Base-by-base conservation (phyloP, 345 rosid species). In the Eutrema japonicum region DNA sequence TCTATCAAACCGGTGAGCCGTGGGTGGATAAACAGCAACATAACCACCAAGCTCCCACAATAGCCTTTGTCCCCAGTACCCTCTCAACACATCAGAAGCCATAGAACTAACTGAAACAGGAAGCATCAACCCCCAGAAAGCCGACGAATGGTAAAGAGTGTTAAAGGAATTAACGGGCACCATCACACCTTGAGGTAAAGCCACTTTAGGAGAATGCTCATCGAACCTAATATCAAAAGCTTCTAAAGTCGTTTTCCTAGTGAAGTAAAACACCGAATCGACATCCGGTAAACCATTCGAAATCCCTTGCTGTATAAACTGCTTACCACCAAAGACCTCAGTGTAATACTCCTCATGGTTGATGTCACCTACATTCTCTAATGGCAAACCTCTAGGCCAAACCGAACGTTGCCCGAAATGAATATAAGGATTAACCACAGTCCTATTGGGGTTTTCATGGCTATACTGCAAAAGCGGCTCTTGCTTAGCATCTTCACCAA, bases 301-400 rank as follows among this genome's bases (percentile, higher is more conserved):
- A 68, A 92, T 79, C 62, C 99, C 99, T 81, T 92, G 99, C 71
- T 96, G 99, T 46, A 96, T 92, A 79, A 82, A 92, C 82, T 92
- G 99, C 80, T 85, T 96, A 58, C 99, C 98, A 78, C 98, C 89
- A 49, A 86, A 95, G 63, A 95, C 79, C 92, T 95, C 92, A 7
- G 97, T 90, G 79, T 92, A 92, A 67, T 81, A 95, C 80, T 89
- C 97, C 66, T 95, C 99, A 61, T 90, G 97, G 10, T 83, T 88
- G 56, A 95, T 81, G 70, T 89, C 97, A 54, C 97, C 96, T 4
- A 95, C 97, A 79, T 92, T 84, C 79, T 95, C 98, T 79, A 92
- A 84, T 3, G 99, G 99, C 77, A 95, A 83, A 46, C 99, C 99
- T 74, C 98, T 84, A 67, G 99, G 99, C 99, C 99, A 95, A 79